phyloP scores from a whole-genome alignment of 768 basidiomycete species.

The Scleroderma citrinum region DNA sequence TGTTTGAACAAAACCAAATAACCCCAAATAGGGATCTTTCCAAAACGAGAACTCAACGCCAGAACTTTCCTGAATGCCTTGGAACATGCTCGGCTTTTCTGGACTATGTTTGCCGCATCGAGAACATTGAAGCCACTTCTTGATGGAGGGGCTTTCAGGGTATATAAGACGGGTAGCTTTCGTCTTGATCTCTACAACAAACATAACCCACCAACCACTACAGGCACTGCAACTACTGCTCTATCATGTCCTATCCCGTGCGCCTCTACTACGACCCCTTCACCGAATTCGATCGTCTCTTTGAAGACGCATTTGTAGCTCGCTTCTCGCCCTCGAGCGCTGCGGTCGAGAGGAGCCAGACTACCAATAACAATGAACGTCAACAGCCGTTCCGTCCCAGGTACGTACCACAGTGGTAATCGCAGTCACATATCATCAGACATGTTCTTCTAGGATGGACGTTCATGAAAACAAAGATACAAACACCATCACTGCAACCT shows the following conservation, averaged over 20 bases:
- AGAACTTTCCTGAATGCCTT: too few relatives aligned
- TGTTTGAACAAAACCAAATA: too few relatives aligned
- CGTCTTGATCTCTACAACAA: too few relatives aligned
- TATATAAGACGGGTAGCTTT: too few relatives aligned
- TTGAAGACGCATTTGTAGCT: constrained; percentile 34
- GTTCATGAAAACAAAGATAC: constrained; percentile 37
- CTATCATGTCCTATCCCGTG: constrained; percentile 18
- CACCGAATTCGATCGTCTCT: constrained; percentile 38
- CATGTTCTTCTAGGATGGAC: constrained; percentile 32
- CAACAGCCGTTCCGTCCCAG: constrained; percentile 15
- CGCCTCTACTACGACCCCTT: constrained; percentile 38
- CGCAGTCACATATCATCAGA: neutral
- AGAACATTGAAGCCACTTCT: too few relatives aligned
- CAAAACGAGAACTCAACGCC: too few relatives aligned
- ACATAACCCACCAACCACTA: neutral
- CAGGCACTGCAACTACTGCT: neutral
- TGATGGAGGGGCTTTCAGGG: too few relatives aligned
- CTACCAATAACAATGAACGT: neutral
- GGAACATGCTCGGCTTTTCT: too few relatives aligned
- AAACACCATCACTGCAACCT: constrained; percentile 43
- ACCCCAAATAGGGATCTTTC: too few relatives aligned
- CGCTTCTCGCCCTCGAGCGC: constrained; percentile 3
- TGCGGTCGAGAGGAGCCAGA: neutral
- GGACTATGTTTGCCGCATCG: too few relatives aligned
- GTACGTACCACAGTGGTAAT: constrained; percentile 2